These are phyloP conservation scores for Phylloporus arenicola DNA, from an alignment of 768 basidiomycete species.

Conservation along the genomic window DNA sequence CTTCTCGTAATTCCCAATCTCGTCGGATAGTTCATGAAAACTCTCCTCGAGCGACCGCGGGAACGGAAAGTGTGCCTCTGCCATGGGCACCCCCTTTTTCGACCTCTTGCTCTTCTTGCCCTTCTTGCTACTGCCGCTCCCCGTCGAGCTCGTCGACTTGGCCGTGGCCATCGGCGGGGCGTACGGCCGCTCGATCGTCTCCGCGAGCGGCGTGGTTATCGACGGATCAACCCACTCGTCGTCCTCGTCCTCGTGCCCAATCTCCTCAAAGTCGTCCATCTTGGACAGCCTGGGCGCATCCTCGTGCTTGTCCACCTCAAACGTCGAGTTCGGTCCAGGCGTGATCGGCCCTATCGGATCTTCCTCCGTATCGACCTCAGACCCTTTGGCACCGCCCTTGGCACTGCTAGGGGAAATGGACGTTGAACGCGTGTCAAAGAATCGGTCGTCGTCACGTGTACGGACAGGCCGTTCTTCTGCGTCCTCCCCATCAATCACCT, in stretches of 20 bases:
- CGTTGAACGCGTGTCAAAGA: constrained; percentile 49
- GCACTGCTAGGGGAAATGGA: constrained; percentile 37
- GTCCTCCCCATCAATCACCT: constrained; percentile 22
- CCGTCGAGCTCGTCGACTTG: constrained; percentile 25
- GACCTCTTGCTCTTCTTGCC: constrained; percentile 35
- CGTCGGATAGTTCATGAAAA: constrained; percentile 24
- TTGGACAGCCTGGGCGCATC: constrained; percentile 22
- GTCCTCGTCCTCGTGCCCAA: constrained; percentile 31
- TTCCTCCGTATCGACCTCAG: constrained; percentile 66
- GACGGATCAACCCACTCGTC: constrained; percentile 71
- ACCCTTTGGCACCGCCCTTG: constrained; percentile 39
- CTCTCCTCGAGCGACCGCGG: constrained; percentile 47
- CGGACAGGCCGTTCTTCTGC: constrained; percentile 26
- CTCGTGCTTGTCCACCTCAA: constrained; percentile 21
- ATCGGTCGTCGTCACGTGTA: constrained; percentile 38
- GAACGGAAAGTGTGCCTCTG: constrained; percentile 54
- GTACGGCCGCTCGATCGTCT: constrained; percentile 19
- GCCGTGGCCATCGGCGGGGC: constrained; percentile 24
- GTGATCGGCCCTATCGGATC: constrained; percentile 68
- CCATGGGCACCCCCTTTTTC: constrained; percentile 32
- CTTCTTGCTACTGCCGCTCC: constrained; percentile 23
- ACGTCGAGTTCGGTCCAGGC: constrained; percentile 45
- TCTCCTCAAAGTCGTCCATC: constrained; percentile 27
- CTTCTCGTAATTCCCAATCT: constrained; percentile 31
- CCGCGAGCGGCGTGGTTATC: constrained; percentile 36